phyloP scores from a whole-genome alignment of 306 rosid species.

The Ormosia emarginata region DNA sequence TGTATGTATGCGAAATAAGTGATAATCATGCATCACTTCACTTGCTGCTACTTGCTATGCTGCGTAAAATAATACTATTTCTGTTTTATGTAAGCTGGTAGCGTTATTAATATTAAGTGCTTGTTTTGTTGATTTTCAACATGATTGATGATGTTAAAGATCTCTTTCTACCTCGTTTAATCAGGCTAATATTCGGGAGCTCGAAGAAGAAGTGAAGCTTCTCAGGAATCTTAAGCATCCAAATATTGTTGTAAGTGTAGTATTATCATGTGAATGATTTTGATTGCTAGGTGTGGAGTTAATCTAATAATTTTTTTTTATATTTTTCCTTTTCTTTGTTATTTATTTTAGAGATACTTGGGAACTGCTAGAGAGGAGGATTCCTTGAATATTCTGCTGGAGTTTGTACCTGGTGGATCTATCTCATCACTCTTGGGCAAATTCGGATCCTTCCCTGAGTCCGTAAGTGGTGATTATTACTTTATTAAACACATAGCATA shows the following conservation, averaged over 20 bases:
- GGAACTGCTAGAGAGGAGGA: conserved; percentile 90
- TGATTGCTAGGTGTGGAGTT: neutral
- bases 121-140: conserved; percentile 4
- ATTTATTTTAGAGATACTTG: conserved; percentile 59
- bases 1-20: neutral
- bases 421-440: conserved; percentile 87
- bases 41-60: too few relatives aligned
- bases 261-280: neutral
- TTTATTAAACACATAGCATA: neutral
- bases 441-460: conserved; percentile 89
- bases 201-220: conserved; percentile 91
- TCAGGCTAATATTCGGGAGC: conserved; percentile 83
- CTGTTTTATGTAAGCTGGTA: neutral
- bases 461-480: conserved; percentile 53
- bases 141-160: conserved; percentile 4
- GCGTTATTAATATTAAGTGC: neutral
- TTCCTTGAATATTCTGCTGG: conserved; percentile 83
- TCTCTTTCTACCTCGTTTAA: neutral
- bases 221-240: conserved; percentile 88
- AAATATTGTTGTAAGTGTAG: conserved; percentile 79
- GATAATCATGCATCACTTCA: neutral
- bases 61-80: neutral
- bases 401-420: conserved; percentile 95
- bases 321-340: neutral
- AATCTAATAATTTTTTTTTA: neutral